Conservation (phyloP, 1,139 yeast genomes). For the Diutina pseudorugosa region DNA sequence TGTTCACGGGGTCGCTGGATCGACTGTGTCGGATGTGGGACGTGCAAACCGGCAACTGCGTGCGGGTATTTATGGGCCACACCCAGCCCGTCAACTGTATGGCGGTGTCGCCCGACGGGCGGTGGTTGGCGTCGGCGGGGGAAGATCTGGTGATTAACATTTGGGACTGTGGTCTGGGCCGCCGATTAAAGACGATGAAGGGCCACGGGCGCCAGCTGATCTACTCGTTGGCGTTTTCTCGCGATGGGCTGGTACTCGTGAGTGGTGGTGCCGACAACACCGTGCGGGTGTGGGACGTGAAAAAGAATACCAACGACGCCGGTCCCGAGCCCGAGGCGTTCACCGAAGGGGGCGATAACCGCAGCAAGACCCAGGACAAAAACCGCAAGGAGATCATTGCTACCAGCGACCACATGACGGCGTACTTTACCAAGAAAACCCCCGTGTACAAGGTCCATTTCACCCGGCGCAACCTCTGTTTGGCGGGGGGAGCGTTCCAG, state of each 20-base stretch:
- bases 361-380: conserved; percentile 17
- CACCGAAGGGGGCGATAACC: conserved; percentile 6
- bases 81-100: conserved; percentile 76
- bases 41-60: conserved; percentile 76
- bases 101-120: conserved; percentile 92
- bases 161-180: conserved; percentile 93
- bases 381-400: conserved; percentile 58
- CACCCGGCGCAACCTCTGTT: conserved; percentile 78
- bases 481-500: conserved; percentile 81
- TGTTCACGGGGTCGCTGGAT: conserved; percentile 91
- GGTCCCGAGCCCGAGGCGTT: conserved; percentile 77
- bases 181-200: conserved; percentile 68
- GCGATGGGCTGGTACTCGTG: conserved; percentile 80
- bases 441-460: conserved; percentile 91
- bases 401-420: conserved; percentile 83
- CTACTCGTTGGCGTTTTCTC: conserved; percentile 74
- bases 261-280: conserved; percentile 92
- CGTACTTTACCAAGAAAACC: conserved; percentile 85
- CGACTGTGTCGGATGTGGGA: conserved; percentile 99
- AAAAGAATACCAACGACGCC: conserved; percentile 68
- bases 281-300: conserved; percentile 93
- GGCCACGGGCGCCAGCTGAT: conserved; percentile 89
- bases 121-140: conserved; percentile 94
- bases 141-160: conserved; percentile 83
- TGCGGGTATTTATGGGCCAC: conserved; percentile 90